These are phyloP conservation scores for Penicillium sclerotiorum DNA, from an alignment of 2,329 filamentous ascomycete genomes.

Conservation along the genomic window DNA sequence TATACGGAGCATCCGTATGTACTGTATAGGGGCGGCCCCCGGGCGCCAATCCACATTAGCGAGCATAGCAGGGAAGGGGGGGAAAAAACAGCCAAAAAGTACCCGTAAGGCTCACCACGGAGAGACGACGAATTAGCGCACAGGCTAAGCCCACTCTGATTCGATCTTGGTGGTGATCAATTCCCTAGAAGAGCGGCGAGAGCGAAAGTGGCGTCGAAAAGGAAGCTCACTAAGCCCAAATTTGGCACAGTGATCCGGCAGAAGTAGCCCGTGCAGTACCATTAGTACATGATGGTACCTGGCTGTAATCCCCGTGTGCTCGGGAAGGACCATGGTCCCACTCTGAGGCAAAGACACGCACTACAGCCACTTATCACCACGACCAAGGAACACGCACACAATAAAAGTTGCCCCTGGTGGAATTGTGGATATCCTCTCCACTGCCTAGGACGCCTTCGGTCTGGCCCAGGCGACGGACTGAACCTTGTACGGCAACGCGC, in stretches of 20 bases:
- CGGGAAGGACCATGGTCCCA: constrained; percentile 13
- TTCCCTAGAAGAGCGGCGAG: not conserved
- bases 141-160: not conserved
- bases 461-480: constrained; percentile 27
- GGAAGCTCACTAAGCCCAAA: not conserved
- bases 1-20: not conserved
- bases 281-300: not conserved
- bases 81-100: not conserved
- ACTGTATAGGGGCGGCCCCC: not conserved
- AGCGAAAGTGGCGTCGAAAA: not conserved
- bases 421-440: no score
- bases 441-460: constrained; percentile 25
- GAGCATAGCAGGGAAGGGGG: no score
- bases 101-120: no score
- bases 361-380: not conserved
- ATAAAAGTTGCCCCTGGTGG: no score
- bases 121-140: not conserved
- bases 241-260: not conserved
- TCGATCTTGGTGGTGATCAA: constrained; percentile 4
- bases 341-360: constrained; percentile 13
- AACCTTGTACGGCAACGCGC: constrained; percentile 17
- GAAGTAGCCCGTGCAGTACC: not conserved
- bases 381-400: no score
- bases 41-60: no score
- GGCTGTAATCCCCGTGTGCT: constrained; percentile 14